These are phyloP conservation scores for Thecaphora frezii DNA, from an alignment of 1,284 basidiomycete genomes.

Conservation along the genomic window DNA sequence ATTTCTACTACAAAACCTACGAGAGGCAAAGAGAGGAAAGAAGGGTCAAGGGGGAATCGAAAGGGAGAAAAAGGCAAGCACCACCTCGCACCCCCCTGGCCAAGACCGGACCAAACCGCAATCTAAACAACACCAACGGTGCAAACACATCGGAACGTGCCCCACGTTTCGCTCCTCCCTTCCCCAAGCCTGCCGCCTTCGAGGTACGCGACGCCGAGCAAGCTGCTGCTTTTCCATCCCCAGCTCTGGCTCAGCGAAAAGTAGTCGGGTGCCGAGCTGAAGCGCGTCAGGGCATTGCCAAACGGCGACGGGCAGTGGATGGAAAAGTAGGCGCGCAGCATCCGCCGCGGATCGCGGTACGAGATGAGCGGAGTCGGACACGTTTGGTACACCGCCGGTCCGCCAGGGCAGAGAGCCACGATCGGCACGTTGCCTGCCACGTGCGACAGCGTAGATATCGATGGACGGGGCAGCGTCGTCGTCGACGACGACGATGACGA, in stretches of 20 bases:
- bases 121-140: slow-evolving; percentile 32
- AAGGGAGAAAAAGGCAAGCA: too few species aligned
- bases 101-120: too few species aligned
- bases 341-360: slow-evolving; percentile 60
- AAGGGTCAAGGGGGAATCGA: too few species aligned
- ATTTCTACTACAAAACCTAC: too few species aligned
- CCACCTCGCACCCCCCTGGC: too few species aligned
- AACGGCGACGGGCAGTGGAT: slow-evolving; percentile 79
- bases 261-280: slow-evolving; percentile 80
- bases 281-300: slow-evolving; percentile 78
- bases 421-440: slow-evolving; percentile 1
- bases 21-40: too few species aligned
- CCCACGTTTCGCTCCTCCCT: slow-evolving; percentile 16
- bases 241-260: slow-evolving; percentile 69
- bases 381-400: slow-evolving; percentile 17
- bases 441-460: background rate
- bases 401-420: slow-evolving; percentile 17
- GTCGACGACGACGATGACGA: background rate
- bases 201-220: slow-evolving; percentile 56
- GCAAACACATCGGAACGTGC: slow-evolving; percentile 40
- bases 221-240: slow-evolving; percentile 63
- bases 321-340: slow-evolving; percentile 70
- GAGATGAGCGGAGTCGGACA: slow-evolving; percentile 30
- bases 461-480: background rate
- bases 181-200: slow-evolving; percentile 63